These are phyloP conservation scores for Dothideomycetidae sp. DNA, from an alignment of 2,329 filamentous ascomycete species.

Conservation along the genomic window DNA sequence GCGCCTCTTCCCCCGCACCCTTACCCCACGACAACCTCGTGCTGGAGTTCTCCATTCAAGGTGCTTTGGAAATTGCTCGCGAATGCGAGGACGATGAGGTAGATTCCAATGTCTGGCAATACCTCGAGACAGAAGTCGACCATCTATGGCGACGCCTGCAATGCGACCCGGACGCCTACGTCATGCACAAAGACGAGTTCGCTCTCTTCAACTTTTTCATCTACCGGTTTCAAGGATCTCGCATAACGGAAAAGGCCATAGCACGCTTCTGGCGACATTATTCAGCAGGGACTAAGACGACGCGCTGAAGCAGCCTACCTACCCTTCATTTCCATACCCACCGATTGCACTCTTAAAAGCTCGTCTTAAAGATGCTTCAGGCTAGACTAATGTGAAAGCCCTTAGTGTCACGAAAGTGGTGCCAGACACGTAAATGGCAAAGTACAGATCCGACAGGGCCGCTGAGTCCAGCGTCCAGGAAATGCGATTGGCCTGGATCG, in stretches of 20 bases:
- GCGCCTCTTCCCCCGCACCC: too few relatives aligned
- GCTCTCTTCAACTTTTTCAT: constrained; percentile 78
- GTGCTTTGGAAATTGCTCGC: constrained; percentile 61
- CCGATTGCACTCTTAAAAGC: too few relatives aligned
- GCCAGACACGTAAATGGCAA: too few relatives aligned
- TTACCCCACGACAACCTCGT: background rate
- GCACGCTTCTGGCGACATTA: constrained; percentile 43
- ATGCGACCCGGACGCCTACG: constrained; percentile 50
- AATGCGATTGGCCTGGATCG: too few relatives aligned
- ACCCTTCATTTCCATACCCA: too few relatives aligned
- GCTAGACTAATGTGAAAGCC: too few relatives aligned
- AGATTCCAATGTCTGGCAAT: constrained; percentile 47
- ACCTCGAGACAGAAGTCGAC: constrained; percentile 50
- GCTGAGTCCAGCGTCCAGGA: too few relatives aligned
- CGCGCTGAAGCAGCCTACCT: background rate
- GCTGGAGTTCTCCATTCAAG: constrained; percentile 38
- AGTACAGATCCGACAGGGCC: too few relatives aligned
- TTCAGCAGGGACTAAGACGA: constrained; percentile 17
- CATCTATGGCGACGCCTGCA: constrained; percentile 56
- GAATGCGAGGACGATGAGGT: constrained; percentile 56
- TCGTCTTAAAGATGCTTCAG: too few relatives aligned
- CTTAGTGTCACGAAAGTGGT: too few relatives aligned
- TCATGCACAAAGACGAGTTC: constrained; percentile 66
- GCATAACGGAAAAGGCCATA: constrained; percentile 37
- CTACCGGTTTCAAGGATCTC: constrained; percentile 43